Percentiles rank a stretch among this genome's conserved stretches.
phyloP scores from a whole-genome alignment of 2,329 filamentous ascomycete genomes.

The Paecilomyces sp. region DNA sequence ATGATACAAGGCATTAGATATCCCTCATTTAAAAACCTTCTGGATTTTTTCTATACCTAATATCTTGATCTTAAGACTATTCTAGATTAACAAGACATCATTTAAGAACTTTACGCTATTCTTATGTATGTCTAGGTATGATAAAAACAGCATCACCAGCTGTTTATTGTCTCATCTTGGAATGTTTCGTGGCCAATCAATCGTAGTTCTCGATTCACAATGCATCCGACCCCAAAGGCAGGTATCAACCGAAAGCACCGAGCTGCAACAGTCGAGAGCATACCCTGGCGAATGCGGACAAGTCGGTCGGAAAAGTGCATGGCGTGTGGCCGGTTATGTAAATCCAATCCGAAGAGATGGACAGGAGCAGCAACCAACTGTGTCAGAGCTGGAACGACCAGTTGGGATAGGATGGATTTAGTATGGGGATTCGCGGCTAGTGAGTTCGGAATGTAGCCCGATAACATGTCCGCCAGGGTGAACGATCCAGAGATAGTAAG shows the following conservation, averaged over 20 bases:
- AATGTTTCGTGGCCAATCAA: constrained; percentile 9
- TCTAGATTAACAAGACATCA: no score
- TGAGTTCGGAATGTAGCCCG: constrained; percentile 15
- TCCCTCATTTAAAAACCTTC: background rate
- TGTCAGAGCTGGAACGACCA: constrained; percentile 66
- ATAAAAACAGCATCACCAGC: background rate
- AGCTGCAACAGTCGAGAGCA: constrained; percentile 59
- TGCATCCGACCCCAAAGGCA: constrained; percentile 77
- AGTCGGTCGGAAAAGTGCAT: constrained; percentile 49
- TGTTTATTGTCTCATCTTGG: background rate
- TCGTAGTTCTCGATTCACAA: constrained; percentile 57
- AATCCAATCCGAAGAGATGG: constrained; percentile 75
- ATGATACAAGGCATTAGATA: constrained; percentile 2
- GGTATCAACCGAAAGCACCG: constrained; percentile 75
- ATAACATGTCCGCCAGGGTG: constrained; percentile 16
- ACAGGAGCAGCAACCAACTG: constrained; percentile 74
- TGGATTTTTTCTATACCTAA: no score
- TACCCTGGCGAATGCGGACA: constrained; percentile 59
- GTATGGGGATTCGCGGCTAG: constrained; percentile 13
- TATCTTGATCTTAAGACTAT: no score
- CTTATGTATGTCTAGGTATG: background rate
- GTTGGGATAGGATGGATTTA: constrained; percentile 50
- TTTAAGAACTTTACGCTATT: no score
- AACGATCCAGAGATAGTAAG: constrained; percentile 64
- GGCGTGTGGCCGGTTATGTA: constrained; percentile 56